Conservation (phyloP, 352 stramenopile genomes). For the Globisporangium irregulare region DNA sequence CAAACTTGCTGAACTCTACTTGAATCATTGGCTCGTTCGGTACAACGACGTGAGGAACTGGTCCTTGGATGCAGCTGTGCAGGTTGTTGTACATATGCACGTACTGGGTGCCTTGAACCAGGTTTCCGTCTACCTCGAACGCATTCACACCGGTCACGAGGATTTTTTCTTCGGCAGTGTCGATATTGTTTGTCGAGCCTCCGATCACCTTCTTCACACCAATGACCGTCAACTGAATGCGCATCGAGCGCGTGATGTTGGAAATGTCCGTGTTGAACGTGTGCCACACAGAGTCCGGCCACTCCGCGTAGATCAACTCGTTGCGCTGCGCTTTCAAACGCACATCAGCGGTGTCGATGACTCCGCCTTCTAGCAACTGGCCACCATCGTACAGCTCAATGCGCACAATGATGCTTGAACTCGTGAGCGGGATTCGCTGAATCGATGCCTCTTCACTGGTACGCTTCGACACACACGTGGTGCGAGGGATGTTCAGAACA, state of each 20-base stretch:
- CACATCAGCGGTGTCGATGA: slow-evolving; percentile 70
- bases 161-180: slow-evolving; percentile 60
- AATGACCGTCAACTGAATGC: slow-evolving; percentile 68
- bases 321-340: slow-evolving; percentile 69
- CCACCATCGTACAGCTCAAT: slow-evolving; percentile 79
- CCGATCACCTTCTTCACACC: slow-evolving; percentile 70
- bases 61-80: slow-evolving; percentile 60
- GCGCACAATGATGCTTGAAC: slow-evolving; percentile 67
- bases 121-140: slow-evolving; percentile 72
- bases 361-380: slow-evolving; percentile 61
- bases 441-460: slow-evolving; percentile 67
- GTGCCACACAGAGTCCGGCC: slow-evolving; percentile 72
- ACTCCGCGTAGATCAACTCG: slow-evolving; percentile 70
- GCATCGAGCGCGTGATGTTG: slow-evolving; percentile 70
- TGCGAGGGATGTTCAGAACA: slow-evolving; percentile 80
- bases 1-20: slow-evolving; percentile 62
- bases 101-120: slow-evolving; percentile 68
- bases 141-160: slow-evolving; percentile 79
- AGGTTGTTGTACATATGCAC: slow-evolving; percentile 83
- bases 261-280: slow-evolving; percentile 75
- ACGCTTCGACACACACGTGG: slow-evolving; percentile 60
- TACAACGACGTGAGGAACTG: slow-evolving; percentile 69
- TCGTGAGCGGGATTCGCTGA: slow-evolving; percentile 43
- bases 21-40: slow-evolving; percentile 73
- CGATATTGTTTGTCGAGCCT: slow-evolving; percentile 34